Evolutionary conservation across 2,329 filamentous ascomycete genomes (phyloP), one percentile per base, ranked within the genome.

Genomic region (Penicillium sp.): DNA sequence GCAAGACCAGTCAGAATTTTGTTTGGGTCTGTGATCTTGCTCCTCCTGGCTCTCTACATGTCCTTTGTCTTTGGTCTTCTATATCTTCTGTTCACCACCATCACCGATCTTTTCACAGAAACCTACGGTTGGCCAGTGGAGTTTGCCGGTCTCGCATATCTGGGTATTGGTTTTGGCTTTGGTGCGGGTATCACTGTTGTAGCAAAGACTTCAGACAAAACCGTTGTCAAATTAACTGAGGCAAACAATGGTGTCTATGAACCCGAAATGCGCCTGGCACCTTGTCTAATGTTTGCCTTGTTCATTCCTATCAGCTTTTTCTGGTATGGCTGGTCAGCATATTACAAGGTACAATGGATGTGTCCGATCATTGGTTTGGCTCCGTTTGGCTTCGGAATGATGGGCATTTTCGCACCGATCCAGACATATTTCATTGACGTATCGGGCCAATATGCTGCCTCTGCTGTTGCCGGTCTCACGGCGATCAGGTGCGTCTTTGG

Each of bases 181-280:
- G 74, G 86, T 26, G 66, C 81, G 0, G 83, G 79, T 4, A 72
- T 78, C 0, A 76, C 81, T 52, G 47, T 81, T 3, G 46, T 54
- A n/a, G 53, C 50, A 16, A 35, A 26, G 19, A 25, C 53, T 8
- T 50, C 47, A 3, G 49, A 59, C 35, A 50, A n/a, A 14, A 35
- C 53, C 1, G 45, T 35, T 23, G 53, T 42, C 13, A 21, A 23
- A 2, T n/a, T 52, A 3, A 59, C 50, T 10, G 13, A 19, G 4
- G 26, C 45, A 3, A 52, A 59, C 25, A 51, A 37, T 14, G 26
- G 44, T 16, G 35, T n/a, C 13, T 37, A 27, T 11, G 42, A 43
- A 21, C 85, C 86, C 0, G 86, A 88, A 62, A 83, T 80, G 60
- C 81, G 85, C n/a, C 72, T 86, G 0, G 84, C 84, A 0, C 71